Evolutionary conservation across 352 stramenopile genomes (phyloP).

Genomic region (Phytophthora pisi): DNA sequence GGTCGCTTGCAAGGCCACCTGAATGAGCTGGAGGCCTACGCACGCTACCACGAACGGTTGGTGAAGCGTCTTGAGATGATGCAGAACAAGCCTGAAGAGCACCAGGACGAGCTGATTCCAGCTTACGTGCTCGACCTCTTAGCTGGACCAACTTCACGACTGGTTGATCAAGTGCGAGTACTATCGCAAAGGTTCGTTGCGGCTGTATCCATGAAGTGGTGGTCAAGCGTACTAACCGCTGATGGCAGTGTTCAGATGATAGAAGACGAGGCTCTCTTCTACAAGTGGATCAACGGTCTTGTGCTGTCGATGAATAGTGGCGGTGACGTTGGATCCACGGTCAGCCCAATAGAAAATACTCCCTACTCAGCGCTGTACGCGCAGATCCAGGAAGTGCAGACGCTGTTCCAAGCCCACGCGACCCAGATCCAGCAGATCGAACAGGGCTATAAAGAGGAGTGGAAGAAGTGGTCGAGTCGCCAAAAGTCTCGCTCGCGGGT

Average conservation of each 20-base stretch:
- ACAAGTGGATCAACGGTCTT: slow-evolving; percentile 76
- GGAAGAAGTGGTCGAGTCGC: slow-evolving; percentile 48
- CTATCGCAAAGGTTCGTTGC: slow-evolving; percentile 44
- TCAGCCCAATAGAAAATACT: not conserved
- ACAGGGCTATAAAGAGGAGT: slow-evolving; percentile 39
- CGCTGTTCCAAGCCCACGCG: slow-evolving; percentile 34
- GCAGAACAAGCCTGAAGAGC: slow-evolving; percentile 32
- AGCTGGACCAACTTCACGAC: slow-evolving; percentile 23
- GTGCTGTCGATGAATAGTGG: slow-evolving; percentile 30
- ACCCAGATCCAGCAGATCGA: slow-evolving; percentile 38
- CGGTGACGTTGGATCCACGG: not conserved
- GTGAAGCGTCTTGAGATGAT: slow-evolving; percentile 38
- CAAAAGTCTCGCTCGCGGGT: slow-evolving; percentile 46
- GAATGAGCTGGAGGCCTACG: slow-evolving; percentile 41
- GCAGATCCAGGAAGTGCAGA: slow-evolving; percentile 38
- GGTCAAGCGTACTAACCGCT: no score
- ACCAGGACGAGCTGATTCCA: slow-evolving; percentile 38
- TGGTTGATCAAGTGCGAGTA: slow-evolving; percentile 51
- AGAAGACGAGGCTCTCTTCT: slow-evolving; percentile 66
- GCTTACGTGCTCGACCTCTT: slow-evolving; percentile 54
- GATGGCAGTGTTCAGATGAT: slow-evolving; percentile 57
- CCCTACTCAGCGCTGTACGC: slow-evolving; percentile 14
- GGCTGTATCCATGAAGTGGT: not conserved
- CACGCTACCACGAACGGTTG: slow-evolving; percentile 49
- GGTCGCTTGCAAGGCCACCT: slow-evolving; percentile 50